These are phyloP conservation scores for Pichia exigua DNA, from an alignment of 805 yeast genomes.

Conservation along the genomic window DNA sequence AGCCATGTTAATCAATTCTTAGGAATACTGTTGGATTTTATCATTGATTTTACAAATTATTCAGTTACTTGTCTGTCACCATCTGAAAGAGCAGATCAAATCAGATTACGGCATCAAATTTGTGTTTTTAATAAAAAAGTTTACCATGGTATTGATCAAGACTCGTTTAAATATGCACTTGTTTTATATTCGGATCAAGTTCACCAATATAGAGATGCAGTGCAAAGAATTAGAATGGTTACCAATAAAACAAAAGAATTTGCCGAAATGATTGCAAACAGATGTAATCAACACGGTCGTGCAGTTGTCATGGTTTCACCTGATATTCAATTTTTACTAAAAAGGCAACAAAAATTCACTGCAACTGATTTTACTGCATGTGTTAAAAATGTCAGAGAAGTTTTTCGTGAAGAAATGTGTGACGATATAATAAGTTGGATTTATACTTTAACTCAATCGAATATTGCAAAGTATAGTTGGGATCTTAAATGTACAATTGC, in stretches of 20 bases:
- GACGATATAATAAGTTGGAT: constrained; percentile 66
- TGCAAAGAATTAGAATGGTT: constrained; percentile 52
- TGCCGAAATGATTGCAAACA: constrained; percentile 64
- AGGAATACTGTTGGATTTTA: constrained; percentile 45
- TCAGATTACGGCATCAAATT: constrained; percentile 20
- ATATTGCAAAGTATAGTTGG: constrained; percentile 41
- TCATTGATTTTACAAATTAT: constrained; percentile 52
- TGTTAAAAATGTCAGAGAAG: constrained; percentile 59
- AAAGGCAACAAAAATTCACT: constrained; percentile 47
- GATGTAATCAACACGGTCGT: constrained; percentile 56
- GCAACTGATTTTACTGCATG: constrained; percentile 61
- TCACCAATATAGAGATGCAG: constrained; percentile 68
- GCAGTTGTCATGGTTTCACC: constrained; percentile 58
- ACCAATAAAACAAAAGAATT: constrained; percentile 58
- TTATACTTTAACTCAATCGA: constrained; percentile 46
- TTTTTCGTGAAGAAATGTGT: constrained; percentile 75
- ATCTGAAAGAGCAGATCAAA: constrained; percentile 17
- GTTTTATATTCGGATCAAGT: constrained; percentile 72
- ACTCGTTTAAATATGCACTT: constrained; percentile 45
- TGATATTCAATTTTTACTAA: constrained; percentile 41
- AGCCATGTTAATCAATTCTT: constrained; percentile 34
- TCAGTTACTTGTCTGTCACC: constrained; percentile 34
- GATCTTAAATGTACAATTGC: constrained; percentile 45
- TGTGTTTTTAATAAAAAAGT: constrained; percentile 27
- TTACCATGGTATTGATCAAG: constrained; percentile 38